Percentiles rank a stretch among this genome's conserved stretches.
These are phyloP conservation scores for Castanea crenata DNA, from an alignment of 306 rosid genomes.

Conservation along the genomic window DNA sequence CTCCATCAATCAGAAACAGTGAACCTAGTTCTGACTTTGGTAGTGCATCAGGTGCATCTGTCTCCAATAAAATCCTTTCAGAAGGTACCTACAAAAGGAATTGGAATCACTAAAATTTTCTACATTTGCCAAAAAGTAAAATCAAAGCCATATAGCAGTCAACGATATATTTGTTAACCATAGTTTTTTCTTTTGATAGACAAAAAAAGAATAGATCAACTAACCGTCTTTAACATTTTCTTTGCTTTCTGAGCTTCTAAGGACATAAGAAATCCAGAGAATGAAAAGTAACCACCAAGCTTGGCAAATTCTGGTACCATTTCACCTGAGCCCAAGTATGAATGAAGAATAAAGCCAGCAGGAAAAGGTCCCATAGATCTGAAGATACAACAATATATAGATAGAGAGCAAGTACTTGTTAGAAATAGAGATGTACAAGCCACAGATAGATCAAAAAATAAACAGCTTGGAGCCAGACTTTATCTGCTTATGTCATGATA, in stretches of 20 bases:
- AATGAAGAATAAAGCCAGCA: slow-evolving; percentile 88
- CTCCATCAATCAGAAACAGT: slow-evolving; percentile 62
- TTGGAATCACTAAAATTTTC: slow-evolving; percentile 14
- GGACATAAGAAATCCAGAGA: slow-evolving; percentile 87
- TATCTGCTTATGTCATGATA: background rate
- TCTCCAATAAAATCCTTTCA: slow-evolving; percentile 82
- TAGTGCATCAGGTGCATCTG: slow-evolving; percentile 95
- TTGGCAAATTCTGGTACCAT: slow-evolving; percentile 85
- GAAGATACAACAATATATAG: slow-evolving; percentile 20
- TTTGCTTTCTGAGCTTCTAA: slow-evolving; percentile 68
- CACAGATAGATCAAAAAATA: background rate
- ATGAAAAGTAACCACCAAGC: slow-evolving; percentile 86
- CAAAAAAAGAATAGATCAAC: slow-evolving; percentile 6
- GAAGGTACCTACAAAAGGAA: slow-evolving; percentile 56
- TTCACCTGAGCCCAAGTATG: slow-evolving; percentile 88
- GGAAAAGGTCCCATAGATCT: slow-evolving; percentile 89
- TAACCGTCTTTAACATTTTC: slow-evolving; percentile 71
- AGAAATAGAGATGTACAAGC: background rate
- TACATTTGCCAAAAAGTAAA: background rate
- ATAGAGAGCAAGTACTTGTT: background rate
- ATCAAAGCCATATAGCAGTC: background rate
- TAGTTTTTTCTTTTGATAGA: background rate
- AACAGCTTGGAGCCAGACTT: background rate
- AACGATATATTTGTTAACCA: slow-evolving; percentile 8
- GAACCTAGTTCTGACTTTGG: slow-evolving; percentile 51